Evolutionary conservation across 805 yeast genomes (phyloP).

Genomic region (Ogataea trehaloabstinens): DNA sequence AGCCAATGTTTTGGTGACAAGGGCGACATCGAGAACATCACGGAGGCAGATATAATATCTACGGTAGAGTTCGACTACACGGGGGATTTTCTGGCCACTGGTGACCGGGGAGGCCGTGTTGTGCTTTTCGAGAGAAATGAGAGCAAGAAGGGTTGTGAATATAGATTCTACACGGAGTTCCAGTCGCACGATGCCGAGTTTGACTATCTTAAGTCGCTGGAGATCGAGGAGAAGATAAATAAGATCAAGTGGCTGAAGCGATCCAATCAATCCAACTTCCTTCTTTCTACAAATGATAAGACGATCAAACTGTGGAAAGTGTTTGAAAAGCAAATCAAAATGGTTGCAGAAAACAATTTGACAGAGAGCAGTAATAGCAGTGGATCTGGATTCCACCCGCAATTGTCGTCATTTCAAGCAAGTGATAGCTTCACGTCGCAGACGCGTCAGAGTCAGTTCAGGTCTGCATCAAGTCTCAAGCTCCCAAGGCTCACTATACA

Average conservation of each 20-base stretch:
- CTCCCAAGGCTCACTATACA: constrained; percentile 90
- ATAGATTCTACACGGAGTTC: constrained; percentile 93
- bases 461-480: constrained; percentile 46
- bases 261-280: constrained; percentile 84
- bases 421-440: constrained; percentile 21
- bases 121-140: constrained; percentile 91
- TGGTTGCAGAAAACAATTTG: constrained; percentile 89
- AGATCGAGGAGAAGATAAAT: constrained; percentile 97
- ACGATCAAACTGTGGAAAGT: constrained; percentile 98
- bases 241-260: constrained; percentile 95
- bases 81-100: constrained; percentile 95
- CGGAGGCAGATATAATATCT: constrained; percentile 95
- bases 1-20: constrained; percentile 99
- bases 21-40: constrained; percentile 91
- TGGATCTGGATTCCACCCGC: constrained; percentile 19
- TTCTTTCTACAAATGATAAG: constrained; percentile 92
- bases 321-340: constrained; percentile 84
- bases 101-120: constrained; percentile 98
- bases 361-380: constrained; percentile 35
- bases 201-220: constrained; percentile 91
- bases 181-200: constrained; percentile 99
- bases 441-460: constrained; percentile 12
- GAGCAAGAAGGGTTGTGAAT: constrained; percentile 78
- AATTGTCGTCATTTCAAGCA: constrained; percentile 27
- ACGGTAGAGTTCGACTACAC: constrained; percentile 95